phyloP scores from a whole-genome alignment of 305 asterid genomes.

The Plantago rigida region DNA sequence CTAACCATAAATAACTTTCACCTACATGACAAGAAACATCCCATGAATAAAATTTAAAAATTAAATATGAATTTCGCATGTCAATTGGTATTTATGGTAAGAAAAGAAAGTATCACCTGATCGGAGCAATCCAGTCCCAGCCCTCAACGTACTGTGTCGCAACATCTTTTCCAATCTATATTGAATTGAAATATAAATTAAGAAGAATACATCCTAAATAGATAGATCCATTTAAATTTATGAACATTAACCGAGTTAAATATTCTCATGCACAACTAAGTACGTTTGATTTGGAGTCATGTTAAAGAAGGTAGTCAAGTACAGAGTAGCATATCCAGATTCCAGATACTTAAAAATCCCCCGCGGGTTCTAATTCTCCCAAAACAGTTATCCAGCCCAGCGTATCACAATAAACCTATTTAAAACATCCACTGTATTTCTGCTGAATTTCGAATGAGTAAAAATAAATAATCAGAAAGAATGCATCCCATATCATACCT shows the following conservation, averaged over 20 bases:
- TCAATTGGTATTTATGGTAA: too few relatives aligned
- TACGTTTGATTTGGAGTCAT: not conserved
- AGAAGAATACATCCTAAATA: conserved; percentile 3
- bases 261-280: not conserved
- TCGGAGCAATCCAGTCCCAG: conserved; percentile 98
- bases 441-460: too few relatives aligned
- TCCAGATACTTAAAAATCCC: too few relatives aligned
- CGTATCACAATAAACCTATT: too few relatives aligned
- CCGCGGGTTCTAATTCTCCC: too few relatives aligned
- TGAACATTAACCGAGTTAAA: not conserved
- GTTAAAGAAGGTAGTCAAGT: too few relatives aligned
- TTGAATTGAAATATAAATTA: not conserved
- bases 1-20: too few relatives aligned
- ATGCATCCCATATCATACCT: conserved; percentile 44
- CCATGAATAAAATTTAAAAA: too few relatives aligned
- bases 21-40: conserved; percentile 3
- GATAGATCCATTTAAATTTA: not conserved
- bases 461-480: too few relatives aligned
- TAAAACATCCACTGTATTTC: not conserved
- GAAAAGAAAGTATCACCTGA: conserved; percentile 42
- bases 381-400: too few relatives aligned
- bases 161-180: conserved; percentile 87
- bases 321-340: too few relatives aligned
- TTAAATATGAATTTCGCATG: too few relatives aligned
- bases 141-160: conserved; percentile 94